Evolutionary conservation across 148 eudicot genomes (phyloP).

Genomic region (Spergularia marina): DNA sequence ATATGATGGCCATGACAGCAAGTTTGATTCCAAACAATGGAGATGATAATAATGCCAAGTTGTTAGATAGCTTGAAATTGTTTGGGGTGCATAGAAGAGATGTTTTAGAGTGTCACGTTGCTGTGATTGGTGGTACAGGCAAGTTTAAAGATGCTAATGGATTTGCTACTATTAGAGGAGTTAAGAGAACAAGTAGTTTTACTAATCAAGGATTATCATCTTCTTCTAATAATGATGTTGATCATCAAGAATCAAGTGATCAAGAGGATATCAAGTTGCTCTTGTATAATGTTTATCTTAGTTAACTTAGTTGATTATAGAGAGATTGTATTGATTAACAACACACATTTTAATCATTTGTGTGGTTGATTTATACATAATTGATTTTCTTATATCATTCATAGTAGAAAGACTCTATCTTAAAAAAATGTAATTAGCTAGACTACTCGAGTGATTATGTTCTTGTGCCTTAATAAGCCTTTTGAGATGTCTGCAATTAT

Average conservation of each 20-base stretch:
- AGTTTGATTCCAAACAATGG: not conserved
- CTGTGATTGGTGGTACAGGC: conserved; percentile 64
- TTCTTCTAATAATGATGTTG: not conserved
- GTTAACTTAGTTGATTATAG: not conserved
- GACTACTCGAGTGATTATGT: too few species aligned
- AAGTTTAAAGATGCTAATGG: conserved; percentile 57
- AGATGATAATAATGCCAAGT: not conserved
- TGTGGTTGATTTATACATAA: too few species aligned
- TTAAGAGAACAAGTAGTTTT: not conserved
- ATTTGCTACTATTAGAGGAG: conserved; percentile 33
- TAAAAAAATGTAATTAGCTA: too few species aligned
- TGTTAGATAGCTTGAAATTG: conserved; percentile 16
- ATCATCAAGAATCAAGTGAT: not conserved
- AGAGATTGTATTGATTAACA: too few species aligned
- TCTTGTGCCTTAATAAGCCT: too few species aligned
- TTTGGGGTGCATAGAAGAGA: conserved; percentile 21
- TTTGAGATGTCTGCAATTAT: too few species aligned
- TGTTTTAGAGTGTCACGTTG: conserved; percentile 42
- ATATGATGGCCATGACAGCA: conserved; percentile 22
- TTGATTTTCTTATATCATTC: too few species aligned
- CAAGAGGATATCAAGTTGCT: conserved; percentile 6
- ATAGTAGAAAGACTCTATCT: too few species aligned
- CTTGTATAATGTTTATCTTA: conserved; percentile 20
- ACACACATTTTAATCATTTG: too few species aligned
- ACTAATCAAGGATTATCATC: not conserved